These are phyloP conservation scores for Pestalotiopsis sp. DNA, from an alignment of 2,329 filamentous ascomycete species.

Conservation along the genomic window DNA sequence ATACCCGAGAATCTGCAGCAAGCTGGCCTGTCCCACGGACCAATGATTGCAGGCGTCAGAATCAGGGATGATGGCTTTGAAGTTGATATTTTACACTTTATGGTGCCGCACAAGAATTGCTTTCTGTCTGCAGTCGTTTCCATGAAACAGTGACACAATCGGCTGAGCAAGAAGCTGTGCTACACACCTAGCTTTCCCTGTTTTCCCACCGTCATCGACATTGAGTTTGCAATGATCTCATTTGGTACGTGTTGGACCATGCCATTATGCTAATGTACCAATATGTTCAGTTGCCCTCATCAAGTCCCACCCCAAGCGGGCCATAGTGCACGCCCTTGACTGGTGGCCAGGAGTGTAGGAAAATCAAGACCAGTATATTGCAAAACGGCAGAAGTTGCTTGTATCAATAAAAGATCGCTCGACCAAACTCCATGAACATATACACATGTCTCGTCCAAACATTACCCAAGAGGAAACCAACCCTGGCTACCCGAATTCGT, in stretches of 20 bases:
- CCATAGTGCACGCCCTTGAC: not conserved
- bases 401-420: slow-evolving; percentile 3
- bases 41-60: too few relatives aligned
- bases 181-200: not conserved
- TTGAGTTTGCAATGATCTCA: not conserved
- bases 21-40: too few relatives aligned
- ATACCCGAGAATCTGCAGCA: too few relatives aligned
- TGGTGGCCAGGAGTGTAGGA: not conserved
- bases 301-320: not conserved
- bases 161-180: not conserved
- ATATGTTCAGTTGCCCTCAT: not conserved
- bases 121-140: not conserved
- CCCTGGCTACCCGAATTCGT: not conserved
- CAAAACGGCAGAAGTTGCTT: not conserved
- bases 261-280: not conserved
- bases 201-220: not conserved
- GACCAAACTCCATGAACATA: slow-evolving; percentile 4
- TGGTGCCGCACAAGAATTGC: not conserved
- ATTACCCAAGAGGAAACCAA: not conserved
- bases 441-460: slow-evolving; percentile 10
- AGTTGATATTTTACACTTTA: not conserved
- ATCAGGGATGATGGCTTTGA: too few relatives aligned
- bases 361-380: not conserved
- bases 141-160: not conserved
- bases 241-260: too few relatives aligned